These are phyloP conservation scores for Tanozyma kutaoensis DNA, from an alignment of 805 yeast species.

Conservation along the genomic window DNA sequence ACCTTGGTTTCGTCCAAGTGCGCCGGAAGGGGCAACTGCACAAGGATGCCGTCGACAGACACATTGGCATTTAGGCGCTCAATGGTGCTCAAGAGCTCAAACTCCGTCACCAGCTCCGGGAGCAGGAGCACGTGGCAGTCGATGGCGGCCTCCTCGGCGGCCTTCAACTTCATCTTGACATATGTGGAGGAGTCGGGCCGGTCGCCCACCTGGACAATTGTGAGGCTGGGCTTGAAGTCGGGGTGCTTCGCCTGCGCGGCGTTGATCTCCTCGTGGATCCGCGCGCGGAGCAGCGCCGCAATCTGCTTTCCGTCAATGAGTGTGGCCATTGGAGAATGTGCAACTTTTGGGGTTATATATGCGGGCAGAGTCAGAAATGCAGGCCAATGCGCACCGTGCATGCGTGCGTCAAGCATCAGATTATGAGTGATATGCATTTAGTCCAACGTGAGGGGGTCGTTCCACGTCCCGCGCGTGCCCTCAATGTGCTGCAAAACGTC, in stretches of 20 bases:
- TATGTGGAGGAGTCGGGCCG: slow-evolving; percentile 75
- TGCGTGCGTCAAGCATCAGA: too few relatives aligned
- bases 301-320: slow-evolving; percentile 32
- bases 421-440: too few relatives aligned
- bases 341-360: too few relatives aligned
- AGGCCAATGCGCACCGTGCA: too few relatives aligned
- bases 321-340: too few relatives aligned
- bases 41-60: slow-evolving; percentile 56
- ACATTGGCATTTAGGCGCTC: slow-evolving; percentile 42
- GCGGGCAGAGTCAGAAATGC: too few relatives aligned
- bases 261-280: slow-evolving; percentile 26
- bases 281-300: slow-evolving; percentile 24
- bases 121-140: slow-evolving; percentile 46
- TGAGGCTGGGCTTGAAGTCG: slow-evolving; percentile 48
- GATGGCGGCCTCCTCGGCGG: slow-evolving; percentile 60
- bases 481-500: too few relatives aligned
- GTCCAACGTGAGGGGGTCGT: too few relatives aligned
- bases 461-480: too few relatives aligned
- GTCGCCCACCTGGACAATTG: slow-evolving; percentile 65
- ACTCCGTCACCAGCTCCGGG: slow-evolving; percentile 43
- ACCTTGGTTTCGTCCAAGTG: slow-evolving; percentile 56
- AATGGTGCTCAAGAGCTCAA: slow-evolving; percentile 40
- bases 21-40: slow-evolving; percentile 66
- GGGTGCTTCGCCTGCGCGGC: slow-evolving; percentile 30
- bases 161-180: slow-evolving; percentile 68